phyloP scores from a whole-genome alignment of 2,329 filamentous ascomycete species.

The Shiraia sp. region DNA sequence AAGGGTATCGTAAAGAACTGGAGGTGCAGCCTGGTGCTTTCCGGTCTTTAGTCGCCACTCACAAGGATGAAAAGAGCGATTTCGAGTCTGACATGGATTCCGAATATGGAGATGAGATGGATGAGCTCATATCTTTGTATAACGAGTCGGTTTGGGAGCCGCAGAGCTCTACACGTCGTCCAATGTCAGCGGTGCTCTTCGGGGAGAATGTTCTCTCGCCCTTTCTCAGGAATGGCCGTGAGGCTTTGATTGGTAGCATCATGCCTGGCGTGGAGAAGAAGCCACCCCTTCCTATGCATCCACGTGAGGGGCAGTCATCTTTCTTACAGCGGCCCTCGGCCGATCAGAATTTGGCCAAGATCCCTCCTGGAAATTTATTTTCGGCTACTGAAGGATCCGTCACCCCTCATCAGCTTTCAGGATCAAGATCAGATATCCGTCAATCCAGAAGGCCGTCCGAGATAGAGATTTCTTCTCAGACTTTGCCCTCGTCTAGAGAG shows the following conservation, averaged over 20 bases:
- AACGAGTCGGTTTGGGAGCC: constrained; percentile 14
- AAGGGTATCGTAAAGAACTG: constrained; percentile 66
- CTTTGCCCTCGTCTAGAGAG: too few relatives aligned
- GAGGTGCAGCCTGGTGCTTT: constrained; percentile 52
- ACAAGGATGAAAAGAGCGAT: constrained; percentile 5
- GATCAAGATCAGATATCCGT: constrained; percentile 5
- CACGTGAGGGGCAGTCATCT: constrained; percentile 2
- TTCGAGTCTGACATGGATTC: constrained; percentile 4
- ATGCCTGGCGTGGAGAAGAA: background rate
- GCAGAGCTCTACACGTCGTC: constrained; percentile 12
- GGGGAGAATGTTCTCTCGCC: constrained; percentile 23
- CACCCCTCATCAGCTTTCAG: constrained; percentile 2
- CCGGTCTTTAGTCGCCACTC: constrained; percentile 35
- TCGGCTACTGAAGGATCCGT: constrained; percentile 3
- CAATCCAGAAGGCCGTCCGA: constrained; percentile 4
- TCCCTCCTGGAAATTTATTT: background rate
- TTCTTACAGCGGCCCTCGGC: too few relatives aligned
- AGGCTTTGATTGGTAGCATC: constrained; percentile 2
- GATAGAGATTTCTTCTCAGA: too few relatives aligned
- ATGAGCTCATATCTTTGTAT: constrained; percentile 23
- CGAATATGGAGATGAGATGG: constrained; percentile 13
- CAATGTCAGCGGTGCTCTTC: constrained; percentile 20
- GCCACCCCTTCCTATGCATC: background rate
- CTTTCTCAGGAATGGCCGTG: constrained; percentile 7
- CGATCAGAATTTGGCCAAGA: background rate